phyloP scores from a whole-genome alignment of 805 yeast species.

The Saturnispora dispora region DNA sequence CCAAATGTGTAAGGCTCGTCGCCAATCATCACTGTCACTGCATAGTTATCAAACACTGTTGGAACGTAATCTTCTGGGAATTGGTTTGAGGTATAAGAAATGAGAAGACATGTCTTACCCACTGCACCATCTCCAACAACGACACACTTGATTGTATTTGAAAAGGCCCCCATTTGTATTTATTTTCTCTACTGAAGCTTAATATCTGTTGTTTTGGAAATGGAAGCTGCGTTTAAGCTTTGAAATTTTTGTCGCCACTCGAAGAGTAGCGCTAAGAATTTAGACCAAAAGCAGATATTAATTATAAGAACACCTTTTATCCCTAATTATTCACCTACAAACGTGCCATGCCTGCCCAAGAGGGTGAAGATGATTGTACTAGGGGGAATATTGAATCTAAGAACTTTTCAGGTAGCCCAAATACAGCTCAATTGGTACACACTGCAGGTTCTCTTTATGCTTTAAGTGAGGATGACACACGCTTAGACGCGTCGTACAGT shows the following conservation, averaged over 20 bases:
- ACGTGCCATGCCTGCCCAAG: neutral
- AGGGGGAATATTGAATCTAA: neutral
- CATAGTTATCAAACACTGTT: constrained; percentile 94
- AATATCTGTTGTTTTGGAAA: neutral
- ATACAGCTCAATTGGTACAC: neutral
- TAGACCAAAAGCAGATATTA: neutral
- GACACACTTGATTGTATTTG: constrained; percentile 70
- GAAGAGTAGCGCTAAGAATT: neutral
- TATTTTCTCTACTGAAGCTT: neutral
- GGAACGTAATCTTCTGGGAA: constrained; percentile 98
- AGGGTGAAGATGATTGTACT: neutral
- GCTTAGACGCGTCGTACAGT: neutral
- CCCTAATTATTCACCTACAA: neutral
- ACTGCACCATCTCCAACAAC: constrained; percentile 99
- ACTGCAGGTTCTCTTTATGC: neutral
- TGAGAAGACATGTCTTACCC: constrained; percentile 91
- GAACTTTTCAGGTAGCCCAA: neutral
- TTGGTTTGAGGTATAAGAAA: constrained; percentile 92
- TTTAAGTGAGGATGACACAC: neutral
- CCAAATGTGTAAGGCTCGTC: constrained; percentile 97
- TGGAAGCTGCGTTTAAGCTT: neutral
- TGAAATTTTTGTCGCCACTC: neutral
- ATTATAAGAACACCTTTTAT: neutral
- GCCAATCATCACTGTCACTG: constrained; percentile 92
- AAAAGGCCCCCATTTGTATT: constrained; percentile 11